Percentiles rank a stretch among this genome's conserved stretches.
phyloP scores from a whole-genome alignment of 805 yeast species.

The Myxozyma udenii region DNA sequence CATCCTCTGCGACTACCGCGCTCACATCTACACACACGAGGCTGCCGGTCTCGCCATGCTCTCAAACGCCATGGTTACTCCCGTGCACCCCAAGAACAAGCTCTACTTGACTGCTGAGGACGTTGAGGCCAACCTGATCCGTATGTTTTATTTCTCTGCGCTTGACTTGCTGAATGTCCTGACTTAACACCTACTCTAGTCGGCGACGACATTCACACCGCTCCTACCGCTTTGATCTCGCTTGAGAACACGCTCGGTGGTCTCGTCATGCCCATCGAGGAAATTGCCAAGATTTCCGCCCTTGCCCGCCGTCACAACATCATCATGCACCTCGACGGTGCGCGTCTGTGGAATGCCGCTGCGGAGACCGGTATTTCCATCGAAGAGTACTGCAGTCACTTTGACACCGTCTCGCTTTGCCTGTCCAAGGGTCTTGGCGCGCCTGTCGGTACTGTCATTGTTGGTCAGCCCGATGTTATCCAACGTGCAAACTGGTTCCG shows the following conservation, averaged over 20 bases:
- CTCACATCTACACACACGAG: slow-evolving; percentile 79
- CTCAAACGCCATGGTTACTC: slow-evolving; percentile 87
- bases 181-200: slow-evolving; percentile 46
- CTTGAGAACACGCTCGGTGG: slow-evolving; percentile 90
- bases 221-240: slow-evolving; percentile 82
- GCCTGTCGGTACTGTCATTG: slow-evolving; percentile 86
- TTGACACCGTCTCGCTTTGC: slow-evolving; percentile 88
- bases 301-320: slow-evolving; percentile 63
- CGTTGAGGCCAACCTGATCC: slow-evolving; percentile 50
- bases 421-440: slow-evolving; percentile 89
- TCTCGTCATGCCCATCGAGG: slow-evolving; percentile 72
- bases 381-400: slow-evolving; percentile 65
- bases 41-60: slow-evolving; percentile 89
- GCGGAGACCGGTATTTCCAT: slow-evolving; percentile 68
- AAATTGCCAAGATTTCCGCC: slow-evolving; percentile 62
- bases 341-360: slow-evolving; percentile 91
- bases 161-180: neutral
- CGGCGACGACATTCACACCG: slow-evolving; percentile 80
- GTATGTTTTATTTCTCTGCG: slow-evolving; percentile 1
- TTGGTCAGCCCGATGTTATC: slow-evolving; percentile 59
- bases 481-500: slow-evolving; percentile 77
- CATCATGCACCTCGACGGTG: slow-evolving; percentile 85
- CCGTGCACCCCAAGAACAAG: slow-evolving; percentile 68
- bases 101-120: slow-evolving; percentile 76
- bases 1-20: slow-evolving; percentile 79